A percentile compares a stretch with the other conserved stretches of the same genome.
These are phyloP conservation scores for Platanus orientalis DNA, from an alignment of 164 flowering plant species.

Conservation along the genomic window DNA sequence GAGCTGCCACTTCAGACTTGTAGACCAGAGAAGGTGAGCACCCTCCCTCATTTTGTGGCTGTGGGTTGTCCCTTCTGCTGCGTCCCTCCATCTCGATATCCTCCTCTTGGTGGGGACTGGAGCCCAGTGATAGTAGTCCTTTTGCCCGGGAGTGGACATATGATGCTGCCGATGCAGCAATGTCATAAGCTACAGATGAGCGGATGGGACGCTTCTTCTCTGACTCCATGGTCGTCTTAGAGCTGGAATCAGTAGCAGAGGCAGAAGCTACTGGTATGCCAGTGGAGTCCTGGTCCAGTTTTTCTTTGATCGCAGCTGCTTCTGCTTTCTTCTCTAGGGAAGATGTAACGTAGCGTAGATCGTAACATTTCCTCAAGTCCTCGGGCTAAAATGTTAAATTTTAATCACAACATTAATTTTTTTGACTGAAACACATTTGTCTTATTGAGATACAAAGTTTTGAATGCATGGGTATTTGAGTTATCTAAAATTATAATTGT, in stretches of 20 bases:
- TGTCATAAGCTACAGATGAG: slow-evolving; percentile 57
- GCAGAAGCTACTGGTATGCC: slow-evolving; percentile 18
- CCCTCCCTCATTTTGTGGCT: slow-evolving; percentile 21
- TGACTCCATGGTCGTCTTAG: slow-evolving; percentile 5
- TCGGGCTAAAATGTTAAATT: slow-evolving; percentile 35
- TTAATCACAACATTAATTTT: no score
- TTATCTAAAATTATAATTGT: no score
- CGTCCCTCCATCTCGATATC: slow-evolving; percentile 2
- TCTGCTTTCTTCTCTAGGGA: slow-evolving; percentile 82
- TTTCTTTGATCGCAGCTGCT: slow-evolving; percentile 44
- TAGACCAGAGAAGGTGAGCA: slow-evolving; percentile 28
- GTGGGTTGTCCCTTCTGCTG: slow-evolving; percentile 3
- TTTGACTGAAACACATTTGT: no score
- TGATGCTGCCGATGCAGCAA: slow-evolving; percentile 86
- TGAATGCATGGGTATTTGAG: no score
- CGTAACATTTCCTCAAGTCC: slow-evolving; percentile 49
- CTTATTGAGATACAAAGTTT: no score
- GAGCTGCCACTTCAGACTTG: slow-evolving; percentile 70
- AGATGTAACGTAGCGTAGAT: slow-evolving; percentile 67
- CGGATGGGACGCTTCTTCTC: slow-evolving; percentile 31
- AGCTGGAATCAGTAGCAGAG: slow-evolving; percentile 5
- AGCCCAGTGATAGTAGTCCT: slow-evolving; percentile 29
- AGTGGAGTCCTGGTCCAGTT: slow-evolving; percentile 43
- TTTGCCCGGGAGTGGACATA: slow-evolving; percentile 54
- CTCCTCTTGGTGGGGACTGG: slow-evolving; percentile 20